phyloP scores from a whole-genome alignment of 768 basidiomycete species.

The Auricularia cornea region DNA sequence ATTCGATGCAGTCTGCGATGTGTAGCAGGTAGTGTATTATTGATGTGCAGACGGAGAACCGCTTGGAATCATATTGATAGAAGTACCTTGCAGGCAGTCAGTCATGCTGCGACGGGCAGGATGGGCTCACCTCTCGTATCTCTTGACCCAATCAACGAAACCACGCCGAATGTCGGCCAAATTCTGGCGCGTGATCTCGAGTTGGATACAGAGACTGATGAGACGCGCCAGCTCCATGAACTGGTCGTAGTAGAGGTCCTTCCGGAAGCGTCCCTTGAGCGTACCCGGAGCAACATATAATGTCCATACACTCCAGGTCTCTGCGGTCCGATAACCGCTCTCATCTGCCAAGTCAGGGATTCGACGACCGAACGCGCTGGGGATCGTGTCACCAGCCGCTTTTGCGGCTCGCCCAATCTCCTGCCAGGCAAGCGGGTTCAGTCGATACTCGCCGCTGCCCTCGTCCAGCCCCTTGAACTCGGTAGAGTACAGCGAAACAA shows the following conservation, averaged over 20 bases:
- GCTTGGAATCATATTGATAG: slow-evolving; percentile 22
- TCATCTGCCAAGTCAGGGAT: slow-evolving; percentile 20
- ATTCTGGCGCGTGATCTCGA: slow-evolving; percentile 21
- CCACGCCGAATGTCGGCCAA: slow-evolving; percentile 18
- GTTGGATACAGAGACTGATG: slow-evolving; percentile 30
- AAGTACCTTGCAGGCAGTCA: too few relatives aligned
- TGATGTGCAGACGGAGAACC: slow-evolving; percentile 23
- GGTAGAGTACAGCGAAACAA: slow-evolving; percentile 34
- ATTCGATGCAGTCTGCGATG: slow-evolving; percentile 22
- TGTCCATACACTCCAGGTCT: slow-evolving; percentile 18
- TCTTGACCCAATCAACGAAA: slow-evolving; percentile 3
- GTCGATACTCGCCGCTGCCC: slow-evolving; percentile 20
- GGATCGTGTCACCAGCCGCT: slow-evolving; percentile 14
- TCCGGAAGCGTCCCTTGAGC: slow-evolving; percentile 6
- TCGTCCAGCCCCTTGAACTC: slow-evolving; percentile 32
- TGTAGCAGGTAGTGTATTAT: slow-evolving; percentile 30
- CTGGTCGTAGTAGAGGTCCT: slow-evolving; percentile 30
- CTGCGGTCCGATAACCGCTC: slow-evolving; percentile 11
- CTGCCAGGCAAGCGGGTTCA: slow-evolving; percentile 30
- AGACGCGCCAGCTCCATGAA: slow-evolving; percentile 34
- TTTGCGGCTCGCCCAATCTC: slow-evolving; percentile 28
- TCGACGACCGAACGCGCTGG: slow-evolving; percentile 19
- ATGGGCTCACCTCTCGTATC: slow-evolving; percentile 16
- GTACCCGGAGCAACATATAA: slow-evolving; percentile 14
- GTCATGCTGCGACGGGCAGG: too few relatives aligned